A percentile compares a stretch with the other conserved stretches of the same genome.
phyloP scores from a whole-genome alignment of 73 alveolate genomes.

The Paramecium sonneborni region DNA sequence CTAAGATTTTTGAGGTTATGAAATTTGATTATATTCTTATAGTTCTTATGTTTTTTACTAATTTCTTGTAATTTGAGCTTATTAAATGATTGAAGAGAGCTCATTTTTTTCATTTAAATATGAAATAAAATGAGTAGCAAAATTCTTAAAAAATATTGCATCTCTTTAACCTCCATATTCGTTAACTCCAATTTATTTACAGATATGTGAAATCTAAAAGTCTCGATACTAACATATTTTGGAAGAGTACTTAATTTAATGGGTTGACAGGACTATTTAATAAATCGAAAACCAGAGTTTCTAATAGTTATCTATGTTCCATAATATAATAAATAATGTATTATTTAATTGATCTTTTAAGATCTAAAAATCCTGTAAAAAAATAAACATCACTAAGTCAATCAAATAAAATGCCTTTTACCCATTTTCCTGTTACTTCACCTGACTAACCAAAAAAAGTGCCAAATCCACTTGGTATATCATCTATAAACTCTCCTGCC shows the following conservation, averaged over 20 bases:
- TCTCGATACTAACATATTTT: neutral
- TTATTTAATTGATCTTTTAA: neutral
- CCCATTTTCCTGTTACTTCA: conserved; percentile 26
- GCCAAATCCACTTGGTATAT: conserved; percentile 27
- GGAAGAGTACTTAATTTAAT: neutral
- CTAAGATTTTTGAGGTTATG: neutral
- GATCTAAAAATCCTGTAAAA: neutral
- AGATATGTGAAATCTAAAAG: neutral
- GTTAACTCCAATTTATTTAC: neutral
- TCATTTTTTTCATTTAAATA: neutral
- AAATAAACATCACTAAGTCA: neutral
- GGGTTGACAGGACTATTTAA: neutral
- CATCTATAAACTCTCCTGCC: conserved; percentile 41
- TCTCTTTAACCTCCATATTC: neutral
- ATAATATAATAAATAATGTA: neutral
- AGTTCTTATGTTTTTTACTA: neutral
- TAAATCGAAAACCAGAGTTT: neutral
- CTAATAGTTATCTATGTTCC: neutral
- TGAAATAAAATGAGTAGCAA: neutral
- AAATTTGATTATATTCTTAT: neutral
- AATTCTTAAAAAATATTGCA: neutral
- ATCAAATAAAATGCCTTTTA: conserved; percentile 28
- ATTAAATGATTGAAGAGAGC: neutral
- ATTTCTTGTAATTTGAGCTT: neutral
- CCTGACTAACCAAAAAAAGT: neutral